phyloP scores from a whole-genome alignment of 805 yeast species.

The Candida vartiovaarae region DNA sequence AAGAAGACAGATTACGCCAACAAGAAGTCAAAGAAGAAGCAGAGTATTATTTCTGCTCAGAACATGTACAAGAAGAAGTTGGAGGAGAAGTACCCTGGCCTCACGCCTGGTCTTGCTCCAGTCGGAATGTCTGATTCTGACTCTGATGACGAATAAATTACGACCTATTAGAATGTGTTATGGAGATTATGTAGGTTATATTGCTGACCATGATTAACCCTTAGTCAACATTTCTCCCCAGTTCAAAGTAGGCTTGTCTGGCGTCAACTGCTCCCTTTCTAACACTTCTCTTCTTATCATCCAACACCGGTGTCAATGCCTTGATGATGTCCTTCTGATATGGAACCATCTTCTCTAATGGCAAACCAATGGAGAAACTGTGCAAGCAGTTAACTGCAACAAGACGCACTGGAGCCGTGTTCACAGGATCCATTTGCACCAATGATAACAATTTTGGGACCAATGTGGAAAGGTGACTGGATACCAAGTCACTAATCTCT shows the following conservation, averaged over 20 bases:
- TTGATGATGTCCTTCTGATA: slow-evolving; percentile 38
- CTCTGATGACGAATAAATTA: slow-evolving; percentile 20
- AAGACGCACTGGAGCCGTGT: slow-evolving; percentile 45
- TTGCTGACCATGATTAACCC: too few relatives aligned
- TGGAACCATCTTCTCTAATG: slow-evolving; percentile 39
- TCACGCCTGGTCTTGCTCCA: slow-evolving; percentile 84
- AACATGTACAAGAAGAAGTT: slow-evolving; percentile 25
- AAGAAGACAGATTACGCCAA: slow-evolving; percentile 29
- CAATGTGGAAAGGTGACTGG: slow-evolving; percentile 48
- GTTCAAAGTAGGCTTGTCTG: slow-evolving; percentile 67
- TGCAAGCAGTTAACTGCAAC: slow-evolving; percentile 54
- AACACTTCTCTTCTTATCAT: slow-evolving; percentile 67
- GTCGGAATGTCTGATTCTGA: slow-evolving; percentile 58
- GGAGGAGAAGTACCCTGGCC: slow-evolving; percentile 42
- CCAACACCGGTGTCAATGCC: slow-evolving; percentile 47
- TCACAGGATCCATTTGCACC: slow-evolving; percentile 19
- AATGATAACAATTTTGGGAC: slow-evolving; percentile 44
- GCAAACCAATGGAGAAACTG: slow-evolving; percentile 32
- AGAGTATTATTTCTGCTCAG: slow-evolving; percentile 18
- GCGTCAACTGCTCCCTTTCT: slow-evolving; percentile 74
- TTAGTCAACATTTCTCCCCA: slow-evolving; percentile 32
- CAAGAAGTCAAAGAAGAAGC: slow-evolving; percentile 18
- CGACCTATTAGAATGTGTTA: background rate
- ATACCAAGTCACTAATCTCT: slow-evolving; percentile 47
- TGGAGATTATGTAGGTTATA: too few relatives aligned